Evolutionary conservation across 2,329 filamentous ascomycete genomes (phyloP).

Genomic region (Cercospora brassicicola): DNA sequence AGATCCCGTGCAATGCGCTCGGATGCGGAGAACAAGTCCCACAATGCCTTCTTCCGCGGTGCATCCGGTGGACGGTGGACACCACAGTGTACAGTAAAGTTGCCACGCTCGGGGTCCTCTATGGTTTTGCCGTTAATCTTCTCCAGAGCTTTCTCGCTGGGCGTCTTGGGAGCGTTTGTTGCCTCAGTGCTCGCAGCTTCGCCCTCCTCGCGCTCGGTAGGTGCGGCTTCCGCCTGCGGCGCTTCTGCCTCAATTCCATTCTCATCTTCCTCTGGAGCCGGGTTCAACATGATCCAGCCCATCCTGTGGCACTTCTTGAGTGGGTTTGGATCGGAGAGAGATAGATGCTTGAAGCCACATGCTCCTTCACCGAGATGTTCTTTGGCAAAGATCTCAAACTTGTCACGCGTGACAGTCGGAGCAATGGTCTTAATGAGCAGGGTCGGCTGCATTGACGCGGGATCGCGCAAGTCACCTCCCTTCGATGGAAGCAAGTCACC

Average conservation of each 20-base stretch:
- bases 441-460: slow-evolving; percentile 83
- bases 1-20: slow-evolving; percentile 92
- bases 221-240: slow-evolving; percentile 12
- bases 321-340: slow-evolving; percentile 92
- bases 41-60: slow-evolving; percentile 89
- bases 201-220: slow-evolving; percentile 19
- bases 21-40: slow-evolving; percentile 93
- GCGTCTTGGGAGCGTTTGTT: slow-evolving; percentile 31
- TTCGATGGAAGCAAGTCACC: slow-evolving; percentile 82
- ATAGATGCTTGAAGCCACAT: slow-evolving; percentile 93
- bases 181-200: slow-evolving; percentile 14
- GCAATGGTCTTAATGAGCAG: slow-evolving; percentile 97
- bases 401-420: slow-evolving; percentile 88
- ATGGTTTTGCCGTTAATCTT: slow-evolving; percentile 98
- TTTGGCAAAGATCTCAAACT: slow-evolving; percentile 90
- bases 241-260: slow-evolving; percentile 67
- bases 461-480: slow-evolving; percentile 84
- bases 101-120: slow-evolving; percentile 86
- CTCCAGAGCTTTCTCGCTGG: slow-evolving; percentile 74
- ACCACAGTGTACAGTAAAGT: slow-evolving; percentile 96
- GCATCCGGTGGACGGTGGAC: slow-evolving; percentile 86
- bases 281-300: slow-evolving; percentile 96
- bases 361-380: slow-evolving; percentile 89
- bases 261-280: slow-evolving; percentile 65
- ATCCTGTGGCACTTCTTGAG: slow-evolving; percentile 96